These are phyloP conservation scores for Termitomyces sp. DNA, from an alignment of 768 basidiomycete genomes.

Conservation along the genomic window DNA sequence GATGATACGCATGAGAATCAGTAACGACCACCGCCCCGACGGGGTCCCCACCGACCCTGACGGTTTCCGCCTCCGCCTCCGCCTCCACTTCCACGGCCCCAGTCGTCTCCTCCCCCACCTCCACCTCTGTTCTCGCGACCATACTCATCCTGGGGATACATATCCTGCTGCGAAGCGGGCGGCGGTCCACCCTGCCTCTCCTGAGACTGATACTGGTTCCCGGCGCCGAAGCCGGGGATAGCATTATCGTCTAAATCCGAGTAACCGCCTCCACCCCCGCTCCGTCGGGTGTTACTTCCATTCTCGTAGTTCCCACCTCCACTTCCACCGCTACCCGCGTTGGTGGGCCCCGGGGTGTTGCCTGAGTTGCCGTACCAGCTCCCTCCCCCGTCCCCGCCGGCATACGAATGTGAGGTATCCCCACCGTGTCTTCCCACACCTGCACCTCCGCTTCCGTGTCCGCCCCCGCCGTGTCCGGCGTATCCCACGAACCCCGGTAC, in stretches of 20 bases:
- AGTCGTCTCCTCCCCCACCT: constrained; percentile 25
- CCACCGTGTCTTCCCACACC: constrained; percentile 11
- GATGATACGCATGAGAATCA: constrained; percentile 3
- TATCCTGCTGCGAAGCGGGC: constrained; percentile 42
- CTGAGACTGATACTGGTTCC: background rate
- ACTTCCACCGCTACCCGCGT: constrained; percentile 25
- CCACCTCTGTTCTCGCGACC: constrained; percentile 29
- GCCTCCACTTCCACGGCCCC: constrained; percentile 28
- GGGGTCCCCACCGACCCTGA: constrained; percentile 24
- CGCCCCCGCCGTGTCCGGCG: constrained; percentile 15
- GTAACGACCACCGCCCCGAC: constrained; percentile 19
- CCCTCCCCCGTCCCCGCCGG: constrained; percentile 31
- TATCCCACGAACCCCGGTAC: constrained; percentile 53
- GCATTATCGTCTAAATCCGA: constrained; percentile 44
- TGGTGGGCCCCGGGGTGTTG: constrained; percentile 21
- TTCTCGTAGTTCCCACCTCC: constrained; percentile 13
- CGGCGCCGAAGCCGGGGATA: constrained; percentile 59
- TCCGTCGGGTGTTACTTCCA: constrained; percentile 13
- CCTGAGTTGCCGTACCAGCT: constrained; percentile 13
- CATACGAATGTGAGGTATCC: constrained; percentile 13
- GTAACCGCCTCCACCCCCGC: constrained; percentile 15
- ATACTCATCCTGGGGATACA: constrained; percentile 39
- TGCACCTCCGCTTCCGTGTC: background rate
- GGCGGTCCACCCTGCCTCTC: constrained; percentile 25
- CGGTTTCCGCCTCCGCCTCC: constrained; percentile 25